Conservation (phyloP, 2,329 filamentous ascomycete species). For the Cladophialophora psammophila region DNA sequence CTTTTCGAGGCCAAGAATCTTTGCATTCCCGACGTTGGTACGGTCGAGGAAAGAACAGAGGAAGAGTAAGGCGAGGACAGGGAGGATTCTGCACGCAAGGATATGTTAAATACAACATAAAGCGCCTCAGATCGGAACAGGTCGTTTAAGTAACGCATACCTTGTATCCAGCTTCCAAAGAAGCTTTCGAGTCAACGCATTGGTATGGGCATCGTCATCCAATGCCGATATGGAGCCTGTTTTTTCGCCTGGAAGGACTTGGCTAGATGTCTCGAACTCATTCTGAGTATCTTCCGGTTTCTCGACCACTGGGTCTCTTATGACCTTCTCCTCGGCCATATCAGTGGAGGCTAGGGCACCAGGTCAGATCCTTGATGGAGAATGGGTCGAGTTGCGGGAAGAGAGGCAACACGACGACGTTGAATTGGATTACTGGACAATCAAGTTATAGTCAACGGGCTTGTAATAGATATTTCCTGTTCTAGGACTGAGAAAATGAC, state of each 20-base stretch:
- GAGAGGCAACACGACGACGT: not conserved
- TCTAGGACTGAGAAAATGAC: not conserved
- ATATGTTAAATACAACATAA: slow-evolving; percentile 1
- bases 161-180: slow-evolving; percentile 64
- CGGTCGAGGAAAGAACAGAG: slow-evolving; percentile 72
- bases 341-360: slow-evolving; percentile 9
- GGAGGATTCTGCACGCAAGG: slow-evolving; percentile 61
- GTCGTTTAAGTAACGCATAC: slow-evolving; percentile 37
- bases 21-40: slow-evolving; percentile 76
- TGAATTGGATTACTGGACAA: not conserved
- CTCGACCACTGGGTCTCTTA: slow-evolving; percentile 15
- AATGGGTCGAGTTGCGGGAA: not conserved
- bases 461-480: not conserved
- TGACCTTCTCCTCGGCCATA: slow-evolving; percentile 18
- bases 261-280: slow-evolving; percentile 22
- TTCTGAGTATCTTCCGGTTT: slow-evolving; percentile 30
- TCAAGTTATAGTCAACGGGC: not conserved
- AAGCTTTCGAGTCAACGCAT: slow-evolving; percentile 52
- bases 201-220: slow-evolving; percentile 27
- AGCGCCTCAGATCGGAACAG: no score
- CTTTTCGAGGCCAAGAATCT: slow-evolving; percentile 67
- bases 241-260: slow-evolving; percentile 21
- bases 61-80: slow-evolving; percentile 69
- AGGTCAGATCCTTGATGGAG: not conserved
- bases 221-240: not conserved